Base-by-base conservation (phyloP, 305 asterid species). In the Lippia alba region DNA sequence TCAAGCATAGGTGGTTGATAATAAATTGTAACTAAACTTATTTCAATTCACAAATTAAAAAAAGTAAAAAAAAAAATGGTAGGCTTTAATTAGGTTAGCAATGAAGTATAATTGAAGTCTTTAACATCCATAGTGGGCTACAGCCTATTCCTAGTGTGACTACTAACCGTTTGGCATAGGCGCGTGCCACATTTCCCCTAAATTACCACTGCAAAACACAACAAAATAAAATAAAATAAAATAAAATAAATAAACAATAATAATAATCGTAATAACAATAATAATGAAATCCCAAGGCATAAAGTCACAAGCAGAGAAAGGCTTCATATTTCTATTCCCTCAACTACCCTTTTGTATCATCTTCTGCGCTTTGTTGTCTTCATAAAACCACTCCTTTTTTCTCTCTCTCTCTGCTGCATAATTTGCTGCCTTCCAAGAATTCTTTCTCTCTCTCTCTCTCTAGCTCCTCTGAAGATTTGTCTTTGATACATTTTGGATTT, bases 271-370 rank as follows among this genome's bases (percentile, higher is more conserved):
- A 19, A 70, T 41, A 19, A n/a, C 15, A 19, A 14, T 14, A n/a
- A 12, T 4, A 12, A 17, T 30, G 4, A 54, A 49, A 40, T 39
- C 51, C 2, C 17, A 66, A 11, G 12, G 75, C 79, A 69, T 49
- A 75, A 68, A 71, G 74, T 69, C 16, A 50, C 56, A 56, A 51
- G 30, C 41, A 44, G 36, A 40, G 12, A 16, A 46, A 44, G 10
- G 19, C 66, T 34, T 30, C 39, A 17, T 51, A 51, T 68, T 62
- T 67, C 69, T 66, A 71, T 74, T 76, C 73, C 78, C 80, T 69
- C 78, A 79, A 79, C 80, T 73, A 77, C 86, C 82, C 86, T 78
- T 78, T 80, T 74, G 8, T 36, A 8, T 15, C 78, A 36, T 36
- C 41, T 36, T 36, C 41, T 36, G 63, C 6, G 66, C 59, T 24